A percentile compares a stretch with the other conserved stretches of the same genome.
These are phyloP conservation scores for Monosporozyma aerobia DNA, from an alignment of 805 yeast species.

Conservation along the genomic window DNA sequence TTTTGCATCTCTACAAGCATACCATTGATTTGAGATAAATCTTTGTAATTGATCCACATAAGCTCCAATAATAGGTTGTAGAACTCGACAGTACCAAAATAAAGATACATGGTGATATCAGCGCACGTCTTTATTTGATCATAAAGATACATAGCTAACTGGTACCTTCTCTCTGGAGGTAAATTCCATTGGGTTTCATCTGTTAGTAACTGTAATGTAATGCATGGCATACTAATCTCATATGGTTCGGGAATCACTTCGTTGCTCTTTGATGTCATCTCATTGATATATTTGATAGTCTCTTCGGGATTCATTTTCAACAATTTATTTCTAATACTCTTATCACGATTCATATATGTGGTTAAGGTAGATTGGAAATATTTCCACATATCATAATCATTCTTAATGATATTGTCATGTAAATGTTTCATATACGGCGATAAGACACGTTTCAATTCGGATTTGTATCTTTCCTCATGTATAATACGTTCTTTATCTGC, in stretches of 20 bases:
- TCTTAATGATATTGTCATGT: slow-evolving; percentile 6
- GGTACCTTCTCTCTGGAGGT: slow-evolving; percentile 21
- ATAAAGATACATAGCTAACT: slow-evolving; percentile 19
- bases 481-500: slow-evolving; percentile 4
- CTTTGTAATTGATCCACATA: slow-evolving; percentile 25
- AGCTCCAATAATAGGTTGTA: slow-evolving; percentile 23
- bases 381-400: slow-evolving; percentile 21
- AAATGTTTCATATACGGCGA: slow-evolving; percentile 14
- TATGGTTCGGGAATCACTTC: slow-evolving; percentile 22
- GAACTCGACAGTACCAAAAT: slow-evolving; percentile 24
- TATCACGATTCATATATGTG: slow-evolving; percentile 10
- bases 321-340: slow-evolving; percentile 5
- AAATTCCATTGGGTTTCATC: slow-evolving; percentile 8
- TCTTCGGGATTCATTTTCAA: slow-evolving; percentile 7
- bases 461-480: slow-evolving; percentile 17
- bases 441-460: slow-evolving; percentile 16
- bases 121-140: slow-evolving; percentile 20
- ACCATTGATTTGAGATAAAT: slow-evolving; percentile 13
- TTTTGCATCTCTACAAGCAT: slow-evolving; percentile 24
- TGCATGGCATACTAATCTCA: slow-evolving; percentile 20
- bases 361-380: slow-evolving; percentile 9
- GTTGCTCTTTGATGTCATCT: slow-evolving; percentile 6
- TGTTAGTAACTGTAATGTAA: slow-evolving; percentile 14
- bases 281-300: slow-evolving; percentile 12
- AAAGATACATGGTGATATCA: slow-evolving; percentile 23